A percentile compares a stretch with the other conserved stretches of the same genome.
These are phyloP conservation scores for Leishmania mexicana DNA, from an alignment of 208 protist species.

Conservation along the genomic window DNA sequence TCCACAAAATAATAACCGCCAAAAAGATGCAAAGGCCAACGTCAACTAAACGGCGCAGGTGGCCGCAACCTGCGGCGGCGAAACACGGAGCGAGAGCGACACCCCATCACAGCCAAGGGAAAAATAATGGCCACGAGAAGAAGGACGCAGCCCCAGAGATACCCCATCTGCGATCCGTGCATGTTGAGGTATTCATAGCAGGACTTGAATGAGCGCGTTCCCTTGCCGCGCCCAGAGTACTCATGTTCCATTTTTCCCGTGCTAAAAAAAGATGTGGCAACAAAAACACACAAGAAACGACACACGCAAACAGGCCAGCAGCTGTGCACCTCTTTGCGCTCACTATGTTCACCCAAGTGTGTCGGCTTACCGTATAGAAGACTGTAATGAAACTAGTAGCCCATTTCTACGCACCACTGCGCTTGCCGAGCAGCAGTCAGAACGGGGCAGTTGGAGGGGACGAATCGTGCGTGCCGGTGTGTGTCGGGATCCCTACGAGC, in stretches of 20 bases:
- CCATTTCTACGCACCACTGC: neutral
- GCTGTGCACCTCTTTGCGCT: neutral
- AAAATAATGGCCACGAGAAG: constrained; percentile 12
- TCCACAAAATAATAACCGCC: neutral
- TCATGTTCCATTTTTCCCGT: neutral
- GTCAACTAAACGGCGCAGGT: constrained; percentile 8
- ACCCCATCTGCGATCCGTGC: neutral
- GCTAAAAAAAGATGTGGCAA: neutral
- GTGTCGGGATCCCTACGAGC: neutral
- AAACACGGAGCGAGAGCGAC: constrained; percentile 30
- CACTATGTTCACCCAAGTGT: neutral
- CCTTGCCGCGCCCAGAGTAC: neutral
- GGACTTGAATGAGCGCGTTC: neutral
- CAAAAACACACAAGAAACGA: neutral
- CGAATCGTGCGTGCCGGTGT: neutral
- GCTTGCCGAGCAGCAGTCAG: neutral
- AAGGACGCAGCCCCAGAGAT: constrained; percentile 12
- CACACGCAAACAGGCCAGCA: neutral
- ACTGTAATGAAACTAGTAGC: neutral
- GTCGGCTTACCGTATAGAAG: neutral
- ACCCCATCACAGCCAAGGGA: constrained; percentile 27
- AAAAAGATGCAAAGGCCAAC: neutral
- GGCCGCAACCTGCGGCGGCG: constrained; percentile 2
- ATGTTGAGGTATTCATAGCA: neutral
- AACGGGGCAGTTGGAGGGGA: neutral